Evolutionary conservation across 1,284 basidiomycete genomes (phyloP).

Genomic region (Stygiomarasmius scandens): DNA sequence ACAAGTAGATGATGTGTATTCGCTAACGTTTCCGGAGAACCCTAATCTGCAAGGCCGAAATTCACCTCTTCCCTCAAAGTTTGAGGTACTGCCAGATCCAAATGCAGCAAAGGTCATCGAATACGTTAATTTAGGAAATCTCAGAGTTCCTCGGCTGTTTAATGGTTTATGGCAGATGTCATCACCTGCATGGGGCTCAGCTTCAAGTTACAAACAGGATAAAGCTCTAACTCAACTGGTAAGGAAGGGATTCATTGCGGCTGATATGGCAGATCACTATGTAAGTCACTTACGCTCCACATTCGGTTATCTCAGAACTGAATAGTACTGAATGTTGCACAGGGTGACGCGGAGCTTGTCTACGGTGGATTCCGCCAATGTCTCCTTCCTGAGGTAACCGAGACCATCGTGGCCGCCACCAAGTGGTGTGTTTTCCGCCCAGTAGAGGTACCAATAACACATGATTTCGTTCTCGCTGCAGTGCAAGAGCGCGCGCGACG

Average conservation of each 20-base stretch:
- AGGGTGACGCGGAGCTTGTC: conserved; percentile 21
- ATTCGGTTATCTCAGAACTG: background rate
- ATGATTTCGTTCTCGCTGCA: conserved; percentile 18
- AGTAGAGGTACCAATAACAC: conserved; percentile 12
- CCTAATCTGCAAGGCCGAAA: background rate
- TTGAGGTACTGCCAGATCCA: conserved; percentile 4
- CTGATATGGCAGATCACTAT: conserved; percentile 23
- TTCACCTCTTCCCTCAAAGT: background rate
- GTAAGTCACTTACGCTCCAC: background rate
- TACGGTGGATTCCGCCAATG: conserved; percentile 19
- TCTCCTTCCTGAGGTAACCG: conserved; percentile 8
- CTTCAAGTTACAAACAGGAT: conserved; percentile 43
- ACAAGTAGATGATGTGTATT: conserved; percentile 20
- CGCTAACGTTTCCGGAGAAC: conserved; percentile 9
- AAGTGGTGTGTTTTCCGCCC: conserved; percentile 24
- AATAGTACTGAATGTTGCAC: background rate
- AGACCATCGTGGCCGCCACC: conserved; percentile 15
- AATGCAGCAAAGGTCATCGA: conserved; percentile 6
- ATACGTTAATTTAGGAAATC: conserved; percentile 12
- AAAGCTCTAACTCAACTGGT: conserved; percentile 43
- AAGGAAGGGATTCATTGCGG: conserved; percentile 37
- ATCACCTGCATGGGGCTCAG: conserved; percentile 53
- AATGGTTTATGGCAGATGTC: conserved; percentile 56
- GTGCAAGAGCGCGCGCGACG: conserved; percentile 17
- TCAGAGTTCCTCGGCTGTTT: conserved; percentile 41